phyloP scores from a whole-genome alignment of 164 flowering plant genomes.

The Kalanchoe fedtschenkoi region DNA sequence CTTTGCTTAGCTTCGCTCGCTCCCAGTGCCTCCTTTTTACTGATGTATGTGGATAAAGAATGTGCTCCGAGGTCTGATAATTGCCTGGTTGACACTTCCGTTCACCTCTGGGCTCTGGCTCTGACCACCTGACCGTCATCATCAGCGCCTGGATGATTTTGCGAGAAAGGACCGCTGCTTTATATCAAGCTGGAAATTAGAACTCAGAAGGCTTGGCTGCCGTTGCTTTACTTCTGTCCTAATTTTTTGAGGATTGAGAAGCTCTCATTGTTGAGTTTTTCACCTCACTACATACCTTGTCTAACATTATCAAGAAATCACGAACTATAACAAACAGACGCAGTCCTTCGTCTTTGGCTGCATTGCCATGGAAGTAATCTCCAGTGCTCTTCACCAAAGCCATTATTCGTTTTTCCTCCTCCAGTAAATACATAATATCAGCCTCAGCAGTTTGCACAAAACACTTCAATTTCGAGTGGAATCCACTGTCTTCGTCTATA shows the following conservation, averaged over 20 bases:
- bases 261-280: background rate
- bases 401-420: slow-evolving; percentile 9
- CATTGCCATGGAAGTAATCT: slow-evolving; percentile 8
- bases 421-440: slow-evolving; percentile 3
- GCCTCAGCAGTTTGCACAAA: slow-evolving; percentile 6
- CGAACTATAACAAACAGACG: slow-evolving; percentile 6
- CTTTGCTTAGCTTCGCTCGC: too few relatives aligned
- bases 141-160: background rate
- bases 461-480: background rate
- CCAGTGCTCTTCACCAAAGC: slow-evolving; percentile 9
- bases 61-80: too few relatives aligned
- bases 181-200: background rate
- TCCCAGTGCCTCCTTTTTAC: too few relatives aligned
- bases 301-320: slow-evolving; percentile 9
- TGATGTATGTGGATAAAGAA: too few relatives aligned
- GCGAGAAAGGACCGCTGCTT: background rate
- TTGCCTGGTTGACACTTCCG: too few relatives aligned
- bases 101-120: too few relatives aligned
- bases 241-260: slow-evolving; percentile 2
- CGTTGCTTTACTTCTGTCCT: background rate
- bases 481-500: slow-evolving; percentile 4
- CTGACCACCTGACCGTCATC: background rate
- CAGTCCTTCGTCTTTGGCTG: slow-evolving; percentile 9
- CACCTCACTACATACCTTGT: slow-evolving; percentile 9
- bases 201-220: background rate